These are phyloP conservation scores for Lactuca sativa DNA, from an alignment of 129 eudicot species.

Conservation along the genomic window DNA sequence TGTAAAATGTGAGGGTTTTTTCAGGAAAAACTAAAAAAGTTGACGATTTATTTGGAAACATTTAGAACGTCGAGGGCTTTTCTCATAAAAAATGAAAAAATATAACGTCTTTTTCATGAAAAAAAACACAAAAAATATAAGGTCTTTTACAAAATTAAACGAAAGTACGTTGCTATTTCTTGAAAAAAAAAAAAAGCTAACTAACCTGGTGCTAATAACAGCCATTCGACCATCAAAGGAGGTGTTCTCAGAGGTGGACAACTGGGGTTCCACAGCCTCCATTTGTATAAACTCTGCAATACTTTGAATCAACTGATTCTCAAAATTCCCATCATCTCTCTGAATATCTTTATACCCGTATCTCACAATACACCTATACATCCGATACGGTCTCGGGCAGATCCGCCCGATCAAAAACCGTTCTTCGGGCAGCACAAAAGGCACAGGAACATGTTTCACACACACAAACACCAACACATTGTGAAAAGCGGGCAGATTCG, in stretches of 20 bases:
- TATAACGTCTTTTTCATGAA: too few relatives aligned
- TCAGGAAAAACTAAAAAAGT: too few relatives aligned
- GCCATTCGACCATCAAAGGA: slow-evolving; percentile 95
- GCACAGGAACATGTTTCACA: slow-evolving; percentile 84
- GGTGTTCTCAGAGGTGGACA: slow-evolving; percentile 59
- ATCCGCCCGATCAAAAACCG: slow-evolving; percentile 90
- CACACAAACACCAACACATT: slow-evolving; percentile 86
- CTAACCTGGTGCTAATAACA: slow-evolving; percentile 66
- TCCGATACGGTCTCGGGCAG: slow-evolving; percentile 91
- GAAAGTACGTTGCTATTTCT: neutral
- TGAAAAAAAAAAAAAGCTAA: neutral
- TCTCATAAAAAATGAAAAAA: too few relatives aligned
- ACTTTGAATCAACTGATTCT: slow-evolving; percentile 71
- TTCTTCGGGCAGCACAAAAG: slow-evolving; percentile 80
- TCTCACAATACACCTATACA: slow-evolving; percentile 92
- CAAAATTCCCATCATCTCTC: slow-evolving; percentile 80
- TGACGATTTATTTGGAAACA: too few relatives aligned
- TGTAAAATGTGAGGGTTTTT: too few relatives aligned
- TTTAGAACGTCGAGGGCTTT: too few relatives aligned
- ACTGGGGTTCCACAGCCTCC: slow-evolving; percentile 86
- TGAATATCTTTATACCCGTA: slow-evolving; percentile 93
- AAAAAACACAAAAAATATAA: too few relatives aligned
- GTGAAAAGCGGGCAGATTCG: slow-evolving; percentile 91
- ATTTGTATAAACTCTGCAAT: slow-evolving; percentile 92
- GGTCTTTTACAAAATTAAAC: too few relatives aligned